phyloP scores from a whole-genome alignment of 2,329 filamentous ascomycete genomes.

The Nothophaeocryptopus gaeumannii region DNA sequence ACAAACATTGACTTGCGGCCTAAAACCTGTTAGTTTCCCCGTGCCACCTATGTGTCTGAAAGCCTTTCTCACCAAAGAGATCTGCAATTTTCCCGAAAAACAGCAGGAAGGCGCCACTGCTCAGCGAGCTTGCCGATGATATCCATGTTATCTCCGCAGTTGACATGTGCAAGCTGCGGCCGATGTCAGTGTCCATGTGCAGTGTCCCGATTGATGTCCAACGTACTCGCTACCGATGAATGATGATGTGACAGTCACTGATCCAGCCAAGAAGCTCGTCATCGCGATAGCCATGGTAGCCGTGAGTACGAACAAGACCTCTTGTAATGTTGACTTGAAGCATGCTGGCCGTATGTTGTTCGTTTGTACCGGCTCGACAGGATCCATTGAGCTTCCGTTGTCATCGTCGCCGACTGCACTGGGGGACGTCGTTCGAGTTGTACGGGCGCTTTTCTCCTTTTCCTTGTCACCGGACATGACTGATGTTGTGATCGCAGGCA shows the following conservation, averaged over 20 bases:
- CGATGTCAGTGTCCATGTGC: background rate
- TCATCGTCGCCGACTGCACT: background rate
- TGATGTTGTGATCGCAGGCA: background rate
- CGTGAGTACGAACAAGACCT: constrained; percentile 63
- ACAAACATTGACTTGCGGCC: constrained; percentile 61
- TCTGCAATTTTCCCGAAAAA: constrained; percentile 66
- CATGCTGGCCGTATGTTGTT: constrained; percentile 50
- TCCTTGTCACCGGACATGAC: constrained; percentile 7
- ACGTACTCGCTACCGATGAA: constrained; percentile 48
- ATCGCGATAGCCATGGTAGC: constrained; percentile 66
- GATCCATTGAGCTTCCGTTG: constrained; percentile 8
- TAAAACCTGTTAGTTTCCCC: background rate
- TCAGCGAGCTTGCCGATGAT: constrained; percentile 60
- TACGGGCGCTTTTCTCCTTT: constrained; percentile 9
- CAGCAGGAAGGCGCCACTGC: constrained; percentile 63
- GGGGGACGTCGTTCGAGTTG: background rate
- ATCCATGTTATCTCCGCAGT: constrained; percentile 68
- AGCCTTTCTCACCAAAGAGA: constrained; percentile 49
- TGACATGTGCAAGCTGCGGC: constrained; percentile 58
- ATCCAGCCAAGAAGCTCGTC: constrained; percentile 58
- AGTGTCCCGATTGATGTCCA: background rate
- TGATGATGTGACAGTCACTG: constrained; percentile 60
- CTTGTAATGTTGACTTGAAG: constrained; percentile 62
- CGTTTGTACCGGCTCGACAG: constrained; percentile 20
- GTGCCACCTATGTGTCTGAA: background rate